Conservation (phyloP, 2,329 filamentous ascomycete genomes). For the Alternaria arbusti region DNA sequence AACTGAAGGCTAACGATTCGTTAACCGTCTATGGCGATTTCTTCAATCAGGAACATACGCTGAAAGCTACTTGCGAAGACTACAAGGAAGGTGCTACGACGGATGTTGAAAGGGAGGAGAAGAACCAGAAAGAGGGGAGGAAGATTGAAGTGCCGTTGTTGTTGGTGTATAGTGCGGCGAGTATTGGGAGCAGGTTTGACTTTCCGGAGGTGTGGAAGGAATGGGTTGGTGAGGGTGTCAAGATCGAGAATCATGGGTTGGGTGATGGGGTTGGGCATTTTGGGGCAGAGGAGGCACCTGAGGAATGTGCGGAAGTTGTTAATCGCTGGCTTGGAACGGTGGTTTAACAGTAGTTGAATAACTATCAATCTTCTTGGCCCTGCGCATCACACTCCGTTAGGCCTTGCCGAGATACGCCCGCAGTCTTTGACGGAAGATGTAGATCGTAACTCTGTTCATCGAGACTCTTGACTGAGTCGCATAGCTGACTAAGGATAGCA, state of each 20-base stretch:
- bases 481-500: too few species aligned
- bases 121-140: conserved; percentile 53
- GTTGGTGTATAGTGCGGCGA: conserved; percentile 59
- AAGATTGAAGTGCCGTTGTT: conserved; percentile 56
- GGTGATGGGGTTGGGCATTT: conserved; percentile 62
- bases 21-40: conserved; percentile 53
- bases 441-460: too few species aligned
- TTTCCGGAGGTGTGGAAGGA: conserved; percentile 59
- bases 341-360: too few species aligned
- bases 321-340: too few species aligned
- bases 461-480: too few species aligned
- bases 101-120: conserved; percentile 59
- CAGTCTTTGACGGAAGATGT: too few species aligned
- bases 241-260: conserved; percentile 58
- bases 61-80: conserved; percentile 63
- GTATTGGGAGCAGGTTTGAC: conserved; percentile 60
- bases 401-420: too few species aligned
- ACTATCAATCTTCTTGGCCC: too few species aligned
- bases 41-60: conserved; percentile 50
- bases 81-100: conserved; percentile 61
- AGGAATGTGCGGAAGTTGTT: too few species aligned
- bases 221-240: conserved; percentile 52
- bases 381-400: too few species aligned
- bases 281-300: conserved; percentile 61
- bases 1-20: conserved; percentile 32